These are phyloP conservation scores for Coniella lustricola DNA, from an alignment of 2,329 filamentous ascomycete species.

Conservation along the genomic window DNA sequence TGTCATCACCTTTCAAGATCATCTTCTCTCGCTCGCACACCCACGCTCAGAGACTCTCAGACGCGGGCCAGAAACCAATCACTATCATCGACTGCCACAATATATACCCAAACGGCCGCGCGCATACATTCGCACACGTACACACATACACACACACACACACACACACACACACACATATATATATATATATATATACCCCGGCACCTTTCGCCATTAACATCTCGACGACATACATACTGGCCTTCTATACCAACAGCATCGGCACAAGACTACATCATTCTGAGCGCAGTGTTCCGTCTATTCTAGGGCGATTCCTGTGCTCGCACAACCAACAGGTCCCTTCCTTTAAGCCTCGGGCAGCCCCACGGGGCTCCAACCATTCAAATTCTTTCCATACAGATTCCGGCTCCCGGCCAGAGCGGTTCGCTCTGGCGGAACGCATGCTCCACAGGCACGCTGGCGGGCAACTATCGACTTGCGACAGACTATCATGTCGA, in stretches of 20 bases:
- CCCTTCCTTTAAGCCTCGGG: constrained; percentile 25
- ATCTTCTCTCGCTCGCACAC: not conserved
- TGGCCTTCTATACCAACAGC: constrained; percentile 24
- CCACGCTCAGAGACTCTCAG: constrained; percentile 1
- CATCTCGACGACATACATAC: constrained; percentile 30
- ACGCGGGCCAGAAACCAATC: constrained; percentile 6
- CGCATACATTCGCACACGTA: no score
- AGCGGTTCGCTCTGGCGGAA: constrained; percentile 71
- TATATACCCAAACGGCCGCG: constrained; percentile 17
- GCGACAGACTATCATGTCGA: constrained; percentile 66
- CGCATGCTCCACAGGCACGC: constrained; percentile 65
- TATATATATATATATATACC: no score
- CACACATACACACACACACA: no score
- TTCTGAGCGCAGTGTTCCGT: constrained; percentile 22
- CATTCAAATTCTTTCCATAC: constrained; percentile 52
- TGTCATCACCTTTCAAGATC: constrained; percentile 8
- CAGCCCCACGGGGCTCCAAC: constrained; percentile 48
- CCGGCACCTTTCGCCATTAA: constrained; percentile 15
- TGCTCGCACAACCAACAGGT: constrained; percentile 21
- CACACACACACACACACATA: no score
- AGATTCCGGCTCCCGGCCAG: constrained; percentile 63
- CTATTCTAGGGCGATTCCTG: constrained; percentile 26
- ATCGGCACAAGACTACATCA: constrained; percentile 23
- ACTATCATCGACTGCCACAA: constrained; percentile 14
- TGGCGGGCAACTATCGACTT: constrained; percentile 69